Base-by-base conservation (phyloP, 208 protist genomes). In the Leishmania guyanensis region DNA sequence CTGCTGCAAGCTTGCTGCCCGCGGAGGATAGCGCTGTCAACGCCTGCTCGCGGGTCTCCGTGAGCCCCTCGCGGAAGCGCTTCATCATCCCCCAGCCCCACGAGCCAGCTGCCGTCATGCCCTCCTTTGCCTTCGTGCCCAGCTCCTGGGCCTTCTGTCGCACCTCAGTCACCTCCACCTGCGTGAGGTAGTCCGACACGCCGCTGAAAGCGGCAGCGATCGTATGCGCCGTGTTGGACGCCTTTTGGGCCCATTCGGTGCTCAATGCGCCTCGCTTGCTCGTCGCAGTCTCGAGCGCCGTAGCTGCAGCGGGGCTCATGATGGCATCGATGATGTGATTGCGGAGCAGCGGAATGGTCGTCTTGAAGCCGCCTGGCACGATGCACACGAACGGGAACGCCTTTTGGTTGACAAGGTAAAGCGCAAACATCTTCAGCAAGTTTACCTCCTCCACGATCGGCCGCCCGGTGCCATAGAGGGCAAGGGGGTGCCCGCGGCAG, bases 401-500 rank as follows among this genome's bases (percentile, higher is more conserved):
- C 43, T 84, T 62, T 26, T 77, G 68, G 68, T 92, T 89, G 79
- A 97, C 85, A n/a, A 98, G 84, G 69, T 91, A 92, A 51, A 98
- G 86, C 5, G 90, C 85, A n/a, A 98, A 78, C 51, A 98, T 53
- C 79, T 95, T 94, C 22, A 98, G 84, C 81, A 97, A 81, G 79
- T 98, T 98, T 54, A 89, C 60, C 85, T 98, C 96, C 76, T 97
- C 94, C n/a, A 79, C 79, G 29, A 98, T 87, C 20, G 84, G 75
- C 43, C 20, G 89, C 73, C 33, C 94, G 50, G 53, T 79, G 22
- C 62, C 76, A 10, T 53, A 98, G 54, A 79, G 29, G 43, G 89
- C 90, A 1, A 98, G 68, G 58, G 97, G 92, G 51, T 70, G 74
- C 20, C 94, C 96, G 4, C 84, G 77, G 29, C 87, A 82, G n/a